Evolutionary conservation across 2,329 filamentous ascomycete genomes (phyloP).

Genomic region (Ascochyta viciae-villosae): DNA sequence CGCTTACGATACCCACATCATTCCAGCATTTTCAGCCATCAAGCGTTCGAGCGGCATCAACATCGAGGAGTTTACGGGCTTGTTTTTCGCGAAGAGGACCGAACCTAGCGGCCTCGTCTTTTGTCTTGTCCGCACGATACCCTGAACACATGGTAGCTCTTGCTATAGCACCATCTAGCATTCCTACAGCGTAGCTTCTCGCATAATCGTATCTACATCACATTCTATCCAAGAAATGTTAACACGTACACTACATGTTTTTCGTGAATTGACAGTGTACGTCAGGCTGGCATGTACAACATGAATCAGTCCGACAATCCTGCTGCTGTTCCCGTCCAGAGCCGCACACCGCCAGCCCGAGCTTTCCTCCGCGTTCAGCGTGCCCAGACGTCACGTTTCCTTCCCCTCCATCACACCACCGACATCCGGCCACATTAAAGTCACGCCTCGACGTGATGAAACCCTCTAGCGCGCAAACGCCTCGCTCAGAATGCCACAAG

Average conservation of each 20-base stretch:
- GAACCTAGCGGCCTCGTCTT: not conserved
- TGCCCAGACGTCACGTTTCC: conserved; percentile 22
- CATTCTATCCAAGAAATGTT: not conserved
- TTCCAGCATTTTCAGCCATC: conserved; percentile 15
- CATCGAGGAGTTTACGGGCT: conserved; percentile 9
- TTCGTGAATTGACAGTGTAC: not conserved
- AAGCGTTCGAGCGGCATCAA: conserved; percentile 11
- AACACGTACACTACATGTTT: not conserved
- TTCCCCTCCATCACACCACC: conserved; percentile 19
- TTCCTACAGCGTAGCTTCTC: conserved; percentile 1
- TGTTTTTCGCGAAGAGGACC: not conserved
- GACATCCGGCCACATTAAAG: conserved; percentile 16
- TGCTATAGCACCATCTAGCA: conserved; percentile 2
- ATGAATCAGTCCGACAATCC: not conserved
- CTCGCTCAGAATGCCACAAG: conserved; percentile 19
- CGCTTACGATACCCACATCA: conserved; percentile 29
- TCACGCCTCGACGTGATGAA: conserved; percentile 21
- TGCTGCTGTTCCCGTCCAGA: conserved; percentile 1
- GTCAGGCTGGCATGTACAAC: conserved; percentile 5
- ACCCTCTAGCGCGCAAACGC: conserved; percentile 13
- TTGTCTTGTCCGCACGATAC: conserved; percentile 17
- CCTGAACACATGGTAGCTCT: conserved; percentile 12
- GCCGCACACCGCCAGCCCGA: conserved; percentile 13
- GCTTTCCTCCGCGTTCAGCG: conserved; percentile 12
- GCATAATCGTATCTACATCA: not conserved